Evolutionary conservation across 1,284 basidiomycete genomes (phyloP).

Genomic region (Fistulina hepatica): DNA sequence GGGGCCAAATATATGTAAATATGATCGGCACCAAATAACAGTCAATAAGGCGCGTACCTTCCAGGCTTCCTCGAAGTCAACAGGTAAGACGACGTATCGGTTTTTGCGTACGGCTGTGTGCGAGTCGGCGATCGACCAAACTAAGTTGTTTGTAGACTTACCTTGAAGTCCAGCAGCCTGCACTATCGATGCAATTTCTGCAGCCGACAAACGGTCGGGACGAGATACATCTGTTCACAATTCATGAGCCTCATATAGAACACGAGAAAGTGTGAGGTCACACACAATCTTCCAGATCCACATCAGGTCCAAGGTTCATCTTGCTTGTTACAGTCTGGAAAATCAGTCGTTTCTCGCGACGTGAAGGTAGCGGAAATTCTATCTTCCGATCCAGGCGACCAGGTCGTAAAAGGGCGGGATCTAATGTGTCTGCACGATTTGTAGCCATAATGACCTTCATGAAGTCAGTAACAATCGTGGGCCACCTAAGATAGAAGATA

Average conservation of each 20-base stretch:
- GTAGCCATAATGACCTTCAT: slow-evolving; percentile 95
- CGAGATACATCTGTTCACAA: slow-evolving; percentile 74
- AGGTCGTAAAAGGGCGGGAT: slow-evolving; percentile 94
- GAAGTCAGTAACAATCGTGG: neutral
- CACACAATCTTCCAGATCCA: slow-evolving; percentile 96
- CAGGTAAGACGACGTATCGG: slow-evolving; percentile 92
- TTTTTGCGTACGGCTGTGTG: slow-evolving; percentile 87
- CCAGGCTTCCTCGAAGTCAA: slow-evolving; percentile 98
- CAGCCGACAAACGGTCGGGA: slow-evolving; percentile 91
- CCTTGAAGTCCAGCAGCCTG: slow-evolving; percentile 98
- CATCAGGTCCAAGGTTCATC: slow-evolving; percentile 98
- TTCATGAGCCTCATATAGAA: slow-evolving; percentile 2
- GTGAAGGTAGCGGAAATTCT: slow-evolving; percentile 91
- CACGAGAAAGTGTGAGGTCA: slow-evolving; percentile 11
- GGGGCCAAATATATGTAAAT: slow-evolving; percentile 23
- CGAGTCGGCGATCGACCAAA: slow-evolving; percentile 8
- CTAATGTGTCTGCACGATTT: slow-evolving; percentile 91
- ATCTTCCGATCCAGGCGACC: slow-evolving; percentile 98
- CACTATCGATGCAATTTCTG: slow-evolving; percentile 92
- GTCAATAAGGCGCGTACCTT: slow-evolving; percentile 60
- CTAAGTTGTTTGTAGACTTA: slow-evolving; percentile 21
- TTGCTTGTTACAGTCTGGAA: slow-evolving; percentile 97
- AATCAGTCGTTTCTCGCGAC: slow-evolving; percentile 93
- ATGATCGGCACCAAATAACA: slow-evolving; percentile 30
- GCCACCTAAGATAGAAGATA: slow-evolving; percentile 23